Evolutionary conservation across 106 monocot species (phyloP).

Genomic region (Dendrobium nobile): DNA sequence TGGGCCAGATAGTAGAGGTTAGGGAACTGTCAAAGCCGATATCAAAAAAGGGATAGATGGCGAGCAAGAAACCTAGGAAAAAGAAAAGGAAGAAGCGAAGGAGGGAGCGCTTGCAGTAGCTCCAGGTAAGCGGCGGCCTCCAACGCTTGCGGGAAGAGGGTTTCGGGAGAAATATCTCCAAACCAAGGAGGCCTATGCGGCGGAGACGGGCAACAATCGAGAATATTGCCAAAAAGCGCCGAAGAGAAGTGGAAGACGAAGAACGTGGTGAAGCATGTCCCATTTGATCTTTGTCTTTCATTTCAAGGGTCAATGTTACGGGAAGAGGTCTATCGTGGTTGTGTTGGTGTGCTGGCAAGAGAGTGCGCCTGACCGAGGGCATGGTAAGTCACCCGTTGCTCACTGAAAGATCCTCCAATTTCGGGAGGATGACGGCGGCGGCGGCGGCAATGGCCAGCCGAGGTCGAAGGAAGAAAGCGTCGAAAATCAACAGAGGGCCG

Average conservation of each 20-base stretch:
- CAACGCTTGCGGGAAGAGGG: slow-evolving; percentile 7
- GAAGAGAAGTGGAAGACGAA: slow-evolving; percentile 1
- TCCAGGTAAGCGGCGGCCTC: neutral
- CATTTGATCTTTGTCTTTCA: slow-evolving; percentile 1
- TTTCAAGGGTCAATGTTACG: neutral
- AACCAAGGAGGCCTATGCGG: neutral
- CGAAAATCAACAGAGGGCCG: neutral
- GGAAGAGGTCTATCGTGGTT: neutral
- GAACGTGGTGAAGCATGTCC: slow-evolving; percentile 6
- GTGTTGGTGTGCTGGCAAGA: slow-evolving; percentile 14
- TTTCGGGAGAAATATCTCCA: slow-evolving; percentile 5
- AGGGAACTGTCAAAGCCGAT: slow-evolving; percentile 8
- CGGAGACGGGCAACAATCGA: slow-evolving; percentile 4
- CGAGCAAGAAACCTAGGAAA: slow-evolving; percentile 33
- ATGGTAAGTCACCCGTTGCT: slow-evolving; percentile 6
- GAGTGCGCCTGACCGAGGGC: slow-evolving; percentile 37
- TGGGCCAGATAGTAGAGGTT: neutral
- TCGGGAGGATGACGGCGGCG: neutral
- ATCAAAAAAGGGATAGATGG: slow-evolving; percentile 32
- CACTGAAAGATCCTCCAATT: neutral
- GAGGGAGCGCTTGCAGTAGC: slow-evolving; percentile 12
- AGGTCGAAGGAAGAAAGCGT: neutral
- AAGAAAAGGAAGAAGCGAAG: slow-evolving; percentile 38
- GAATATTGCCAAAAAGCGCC: neutral
- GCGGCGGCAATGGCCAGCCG: neutral